Evolutionary conservation across 2,329 filamentous ascomycete genomes (phyloP).

Genomic region (Fusarium sp.): DNA sequence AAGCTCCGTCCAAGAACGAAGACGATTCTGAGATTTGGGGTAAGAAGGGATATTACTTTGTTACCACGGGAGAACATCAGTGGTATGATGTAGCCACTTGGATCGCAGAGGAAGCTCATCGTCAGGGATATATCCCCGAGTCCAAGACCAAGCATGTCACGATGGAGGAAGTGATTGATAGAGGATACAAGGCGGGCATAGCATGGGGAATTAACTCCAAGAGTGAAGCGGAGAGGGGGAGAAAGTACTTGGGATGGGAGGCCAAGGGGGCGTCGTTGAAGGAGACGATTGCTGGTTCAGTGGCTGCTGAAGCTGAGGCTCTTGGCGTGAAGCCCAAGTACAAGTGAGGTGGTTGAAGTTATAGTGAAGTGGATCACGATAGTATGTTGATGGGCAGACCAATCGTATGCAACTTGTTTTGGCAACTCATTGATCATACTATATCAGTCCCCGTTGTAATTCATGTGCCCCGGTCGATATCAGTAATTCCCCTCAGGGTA

Average conservation of each 20-base stretch:
- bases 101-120: constrained; percentile 65
- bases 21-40: constrained; percentile 73
- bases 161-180: constrained; percentile 46
- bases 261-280: constrained; percentile 52
- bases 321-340: constrained; percentile 51
- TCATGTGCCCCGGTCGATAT: background rate
- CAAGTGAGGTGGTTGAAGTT: constrained; percentile 18
- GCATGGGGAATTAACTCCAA: constrained; percentile 58
- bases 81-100: constrained; percentile 71
- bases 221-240: constrained; percentile 56
- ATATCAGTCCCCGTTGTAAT: background rate
- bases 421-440: background rate
- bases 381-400: background rate
- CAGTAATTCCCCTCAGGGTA: background rate
- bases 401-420: background rate
- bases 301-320: constrained; percentile 54
- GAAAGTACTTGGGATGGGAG: constrained; percentile 61
- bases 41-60: constrained; percentile 72
- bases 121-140: constrained; percentile 49
- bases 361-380: background rate
- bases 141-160: constrained; percentile 45
- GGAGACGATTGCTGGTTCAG: constrained; percentile 54
- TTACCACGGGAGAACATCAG: constrained; percentile 62
- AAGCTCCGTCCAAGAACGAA: constrained; percentile 65
- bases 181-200: constrained; percentile 42